Evolutionary conservation across 768 basidiomycete genomes (phyloP).

Genomic region (Guyanaporus albipodus): DNA sequence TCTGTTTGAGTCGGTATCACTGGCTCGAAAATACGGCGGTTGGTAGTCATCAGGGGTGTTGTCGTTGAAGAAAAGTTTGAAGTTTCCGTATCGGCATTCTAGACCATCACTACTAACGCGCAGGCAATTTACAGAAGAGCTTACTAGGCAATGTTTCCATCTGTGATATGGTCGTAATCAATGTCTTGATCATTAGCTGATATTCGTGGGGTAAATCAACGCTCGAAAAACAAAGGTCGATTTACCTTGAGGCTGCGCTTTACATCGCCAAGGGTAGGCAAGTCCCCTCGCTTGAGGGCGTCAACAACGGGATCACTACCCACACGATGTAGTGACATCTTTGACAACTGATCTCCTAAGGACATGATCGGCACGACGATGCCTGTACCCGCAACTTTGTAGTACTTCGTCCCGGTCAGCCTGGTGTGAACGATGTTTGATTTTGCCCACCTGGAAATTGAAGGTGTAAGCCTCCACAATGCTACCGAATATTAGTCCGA

Average conservation of each 20-base stretch:
- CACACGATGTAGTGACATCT: slow-evolving; percentile 41
- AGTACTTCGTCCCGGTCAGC: slow-evolving; percentile 49
- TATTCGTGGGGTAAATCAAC: not conserved
- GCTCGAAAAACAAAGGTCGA: not conserved
- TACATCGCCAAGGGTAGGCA: slow-evolving; percentile 76
- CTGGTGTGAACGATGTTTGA: not conserved
- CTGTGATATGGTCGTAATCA: slow-evolving; percentile 73
- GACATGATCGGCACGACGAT: slow-evolving; percentile 67
- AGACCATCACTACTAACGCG: slow-evolving; percentile 2
- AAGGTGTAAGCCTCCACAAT: slow-evolving; percentile 88
- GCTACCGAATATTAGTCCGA: slow-evolving; percentile 38
- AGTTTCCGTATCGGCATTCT: slow-evolving; percentile 84
- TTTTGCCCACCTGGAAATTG: slow-evolving; percentile 61
- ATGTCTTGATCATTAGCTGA: slow-evolving; percentile 70
- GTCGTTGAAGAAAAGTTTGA: slow-evolving; percentile 83
- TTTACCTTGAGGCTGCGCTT: slow-evolving; percentile 75
- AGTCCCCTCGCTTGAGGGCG: slow-evolving; percentile 54
- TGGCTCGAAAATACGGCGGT: slow-evolving; percentile 73
- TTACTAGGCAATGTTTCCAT: slow-evolving; percentile 78
- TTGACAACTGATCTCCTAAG: slow-evolving; percentile 56
- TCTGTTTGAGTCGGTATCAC: slow-evolving; percentile 65
- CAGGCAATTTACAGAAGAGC: slow-evolving; percentile 21
- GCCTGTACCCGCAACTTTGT: slow-evolving; percentile 57
- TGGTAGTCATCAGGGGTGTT: slow-evolving; percentile 79
- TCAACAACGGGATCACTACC: slow-evolving; percentile 55